Conservation (phyloP, 306 rosid species). For the Argentina anserina region DNA sequence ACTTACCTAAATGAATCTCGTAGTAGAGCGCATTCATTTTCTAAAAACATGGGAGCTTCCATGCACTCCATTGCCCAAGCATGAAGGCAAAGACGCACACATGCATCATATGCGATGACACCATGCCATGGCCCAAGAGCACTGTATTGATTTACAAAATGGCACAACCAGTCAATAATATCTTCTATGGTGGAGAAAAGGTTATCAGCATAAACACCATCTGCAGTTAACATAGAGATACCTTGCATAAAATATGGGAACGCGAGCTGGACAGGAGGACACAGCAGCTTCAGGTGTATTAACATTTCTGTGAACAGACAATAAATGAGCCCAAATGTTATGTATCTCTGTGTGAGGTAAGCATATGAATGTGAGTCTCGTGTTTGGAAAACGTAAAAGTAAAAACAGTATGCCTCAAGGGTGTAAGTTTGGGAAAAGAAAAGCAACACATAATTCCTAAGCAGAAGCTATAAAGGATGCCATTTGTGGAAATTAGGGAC, state of each 20-base stretch:
- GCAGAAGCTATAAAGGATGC: neutral
- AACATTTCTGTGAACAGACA: slow-evolving; percentile 45
- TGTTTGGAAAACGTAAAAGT: neutral
- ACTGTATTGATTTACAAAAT: slow-evolving; percentile 46
- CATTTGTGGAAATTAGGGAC: slow-evolving; percentile 8
- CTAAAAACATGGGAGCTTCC: slow-evolving; percentile 98
- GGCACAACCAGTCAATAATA: slow-evolving; percentile 22
- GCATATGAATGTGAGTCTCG: neutral
- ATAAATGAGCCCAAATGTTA: neutral
- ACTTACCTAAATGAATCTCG: slow-evolving; percentile 89
- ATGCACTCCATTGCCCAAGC: slow-evolving; percentile 99
- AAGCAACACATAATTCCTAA: neutral
- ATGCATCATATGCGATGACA: slow-evolving; percentile 91
- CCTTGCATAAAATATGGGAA: slow-evolving; percentile 97
- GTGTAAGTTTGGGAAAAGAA: neutral
- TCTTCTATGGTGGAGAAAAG: slow-evolving; percentile 5
- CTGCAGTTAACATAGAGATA: slow-evolving; percentile 20
- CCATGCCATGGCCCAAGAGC: slow-evolving; percentile 95
- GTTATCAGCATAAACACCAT: slow-evolving; percentile 15
- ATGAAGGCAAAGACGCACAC: slow-evolving; percentile 95
- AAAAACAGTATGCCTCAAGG: neutral
- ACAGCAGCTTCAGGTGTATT: slow-evolving; percentile 58
- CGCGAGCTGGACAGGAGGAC: slow-evolving; percentile 61
- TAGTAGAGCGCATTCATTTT: slow-evolving; percentile 83
- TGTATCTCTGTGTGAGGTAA: neutral